These are phyloP conservation scores for Mycotypha africana DNA, from an alignment of 371 early-diverging fungal species.

Conservation along the genomic window DNA sequence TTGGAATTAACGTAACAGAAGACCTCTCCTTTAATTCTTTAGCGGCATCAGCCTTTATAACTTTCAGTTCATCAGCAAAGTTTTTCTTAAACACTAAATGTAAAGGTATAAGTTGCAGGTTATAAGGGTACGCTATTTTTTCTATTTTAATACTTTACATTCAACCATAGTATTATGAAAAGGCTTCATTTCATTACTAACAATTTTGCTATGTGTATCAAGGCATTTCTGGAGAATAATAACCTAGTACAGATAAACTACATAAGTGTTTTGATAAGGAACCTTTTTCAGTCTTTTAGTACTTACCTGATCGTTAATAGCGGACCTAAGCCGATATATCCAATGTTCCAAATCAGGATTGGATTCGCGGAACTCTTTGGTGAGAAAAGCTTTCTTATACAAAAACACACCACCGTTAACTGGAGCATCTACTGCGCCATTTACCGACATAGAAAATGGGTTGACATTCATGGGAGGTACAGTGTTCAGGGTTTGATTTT, in stretches of 20 bases:
- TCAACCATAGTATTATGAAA: constrained; percentile 64
- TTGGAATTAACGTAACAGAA: no score
- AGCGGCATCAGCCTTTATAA: neutral
- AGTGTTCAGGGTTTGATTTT: neutral
- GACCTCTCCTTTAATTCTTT: neutral
- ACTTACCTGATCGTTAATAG: constrained; percentile 66
- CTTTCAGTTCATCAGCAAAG: constrained; percentile 60
- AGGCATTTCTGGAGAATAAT: constrained; percentile 60
- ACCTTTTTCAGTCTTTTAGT: neutral
- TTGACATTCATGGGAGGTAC: constrained; percentile 51
- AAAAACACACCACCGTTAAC: constrained; percentile 82
- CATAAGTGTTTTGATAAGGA: no score
- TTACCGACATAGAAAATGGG: constrained; percentile 77
- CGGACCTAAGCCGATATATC: constrained; percentile 45
- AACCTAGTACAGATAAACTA: constrained; percentile 31
- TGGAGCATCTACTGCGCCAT: constrained; percentile 83
- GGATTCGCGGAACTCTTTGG: constrained; percentile 32
- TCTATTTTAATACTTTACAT: constrained; percentile 38
- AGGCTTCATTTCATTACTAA: constrained; percentile 66
- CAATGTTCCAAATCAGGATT: constrained; percentile 42
- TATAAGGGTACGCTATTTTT: neutral
- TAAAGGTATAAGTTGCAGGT: neutral
- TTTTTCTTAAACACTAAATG: constrained; percentile 61
- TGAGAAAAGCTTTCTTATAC: constrained; percentile 70
- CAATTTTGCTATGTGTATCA: constrained; percentile 58